Conservation (phyloP, 768 basidiomycete species). For the Tremella mesenterica region DNA sequence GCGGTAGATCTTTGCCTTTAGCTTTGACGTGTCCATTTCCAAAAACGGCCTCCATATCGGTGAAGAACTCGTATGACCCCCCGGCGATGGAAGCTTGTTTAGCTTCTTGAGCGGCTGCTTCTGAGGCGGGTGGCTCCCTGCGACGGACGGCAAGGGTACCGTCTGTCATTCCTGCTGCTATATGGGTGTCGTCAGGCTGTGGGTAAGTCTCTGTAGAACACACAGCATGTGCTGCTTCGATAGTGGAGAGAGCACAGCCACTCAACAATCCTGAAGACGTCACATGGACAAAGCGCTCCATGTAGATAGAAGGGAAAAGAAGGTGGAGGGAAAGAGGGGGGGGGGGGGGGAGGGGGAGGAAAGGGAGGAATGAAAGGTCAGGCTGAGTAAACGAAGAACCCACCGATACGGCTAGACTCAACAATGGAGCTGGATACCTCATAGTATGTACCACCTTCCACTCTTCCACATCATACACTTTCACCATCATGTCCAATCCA, state of each 20-base stretch:
- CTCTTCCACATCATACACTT: conserved; percentile 85
- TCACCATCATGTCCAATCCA: conserved; percentile 92
- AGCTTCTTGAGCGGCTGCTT: conserved; percentile 44
- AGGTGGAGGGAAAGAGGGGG: neutral
- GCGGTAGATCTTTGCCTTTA: conserved; percentile 48
- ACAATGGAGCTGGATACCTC: conserved; percentile 87
- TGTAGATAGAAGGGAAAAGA: neutral
- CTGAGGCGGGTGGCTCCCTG: conserved; percentile 66
- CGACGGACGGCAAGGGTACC: conserved; percentile 95
- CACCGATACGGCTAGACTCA: conserved; percentile 86
- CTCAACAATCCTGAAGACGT: too few relatives aligned
- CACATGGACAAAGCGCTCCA: too few relatives aligned
- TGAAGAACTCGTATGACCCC: conserved; percentile 61
- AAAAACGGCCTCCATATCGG: conserved; percentile 53
- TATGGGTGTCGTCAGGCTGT: conserved; percentile 92
- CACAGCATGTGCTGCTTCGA: neutral
- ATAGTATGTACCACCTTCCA: conserved; percentile 98
- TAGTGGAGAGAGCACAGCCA: too few relatives aligned
- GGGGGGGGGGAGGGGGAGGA: neutral
- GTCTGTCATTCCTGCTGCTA: conserved; percentile 95
- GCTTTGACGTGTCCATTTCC: conserved; percentile 49
- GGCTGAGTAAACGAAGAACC: conserved; percentile 35
- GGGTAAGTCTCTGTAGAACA: neutral
- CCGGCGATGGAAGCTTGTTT: conserved; percentile 49
- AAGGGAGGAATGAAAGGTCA: neutral